Conservation (phyloP, 1,139 yeast genomes). For the Diutina mesorugosa region DNA sequence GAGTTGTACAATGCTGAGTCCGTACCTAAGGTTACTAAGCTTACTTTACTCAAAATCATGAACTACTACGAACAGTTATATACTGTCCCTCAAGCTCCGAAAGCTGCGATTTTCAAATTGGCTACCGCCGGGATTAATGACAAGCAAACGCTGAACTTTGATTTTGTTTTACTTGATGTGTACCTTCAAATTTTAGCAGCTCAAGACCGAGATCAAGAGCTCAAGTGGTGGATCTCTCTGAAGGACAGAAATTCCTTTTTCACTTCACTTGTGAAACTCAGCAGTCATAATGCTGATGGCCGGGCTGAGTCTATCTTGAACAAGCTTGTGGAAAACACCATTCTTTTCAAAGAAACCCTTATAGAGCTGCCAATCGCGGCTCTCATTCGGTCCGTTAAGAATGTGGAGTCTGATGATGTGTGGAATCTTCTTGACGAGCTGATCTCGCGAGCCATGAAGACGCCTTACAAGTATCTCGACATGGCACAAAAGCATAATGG, state of each 20-base stretch:
- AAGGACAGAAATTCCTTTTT: slow-evolving; percentile 38
- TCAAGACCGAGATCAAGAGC: slow-evolving; percentile 12
- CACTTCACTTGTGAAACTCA: slow-evolving; percentile 40
- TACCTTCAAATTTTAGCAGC: slow-evolving; percentile 27
- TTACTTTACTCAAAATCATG: slow-evolving; percentile 7
- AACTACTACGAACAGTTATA: slow-evolving; percentile 4
- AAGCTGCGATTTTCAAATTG: slow-evolving; percentile 3
- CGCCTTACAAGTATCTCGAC: slow-evolving; percentile 82
- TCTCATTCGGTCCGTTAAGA: background rate
- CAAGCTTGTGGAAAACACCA: background rate
- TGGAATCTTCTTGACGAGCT: slow-evolving; percentile 67
- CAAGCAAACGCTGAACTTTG: slow-evolving; percentile 5
- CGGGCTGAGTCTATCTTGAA: background rate
- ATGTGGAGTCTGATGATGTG: slow-evolving; percentile 3
- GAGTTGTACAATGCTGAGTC: slow-evolving; percentile 7
- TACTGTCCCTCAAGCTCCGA: slow-evolving; percentile 1
- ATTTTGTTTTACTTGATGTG: slow-evolving; percentile 37
- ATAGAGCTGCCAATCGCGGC: background rate
- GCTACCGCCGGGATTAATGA: slow-evolving; percentile 3
- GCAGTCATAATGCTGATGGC: background rate
- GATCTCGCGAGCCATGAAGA: slow-evolving; percentile 49
- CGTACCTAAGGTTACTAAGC: slow-evolving; percentile 12
- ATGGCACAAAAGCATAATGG: slow-evolving; percentile 28
- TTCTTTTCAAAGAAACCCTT: background rate
- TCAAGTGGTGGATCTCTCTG: slow-evolving; percentile 57